Base-by-base conservation (phyloP, 495 filamentous ascomycete genomes). In the Cladorrhinum samala region DNA sequence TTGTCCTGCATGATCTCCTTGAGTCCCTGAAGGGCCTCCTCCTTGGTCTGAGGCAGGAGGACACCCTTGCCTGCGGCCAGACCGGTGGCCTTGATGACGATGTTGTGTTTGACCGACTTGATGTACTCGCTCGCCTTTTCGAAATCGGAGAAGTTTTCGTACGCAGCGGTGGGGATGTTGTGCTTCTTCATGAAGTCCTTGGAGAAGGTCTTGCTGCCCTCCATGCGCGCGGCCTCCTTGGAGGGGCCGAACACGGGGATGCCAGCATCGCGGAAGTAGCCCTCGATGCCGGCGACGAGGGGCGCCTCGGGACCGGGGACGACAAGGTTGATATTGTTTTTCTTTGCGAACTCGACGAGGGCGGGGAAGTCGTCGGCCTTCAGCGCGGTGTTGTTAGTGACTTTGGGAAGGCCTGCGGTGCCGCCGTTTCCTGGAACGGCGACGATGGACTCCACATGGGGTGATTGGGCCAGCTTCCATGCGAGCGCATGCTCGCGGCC, bases 131-230 rank as follows among this genome's bases (percentile, higher is more conserved):
- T 74, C 3, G 94, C 93, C 24, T 81, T 71, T 52, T 88, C 82
- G 70, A 92, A 94, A 58, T 85, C 75, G 68, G 77, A 83, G 70
- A 97, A 96, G 72, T 91, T 96, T 67, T 82, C 78, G 71, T 94
- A 98, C 23, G 75, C 78, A 6, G 94, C 93, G 1, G 93, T 97
- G 37, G 93, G 92, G 59, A 98, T 96, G 59, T 77, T 76, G 70
- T 95, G 83, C 55, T 83, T 82, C 68, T 87, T 81, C 94, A 98
- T 98, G 68, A 98, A 98, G 70, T 98, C 92, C 70, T 98, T 98
- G 25, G 89, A 87, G 72, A 94, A 97, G 13, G 91, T 86, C 76
- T 98, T 97, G 67, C 86, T 91, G 49, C 93, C 93, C 69, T 98
- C 93, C 85, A 98, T 87, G 49, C 80, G 79, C 24, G 94, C 92